These are phyloP conservation scores for Fusarium sp. DNA, from an alignment of 2,329 filamentous ascomycete genomes.

Conservation along the genomic window DNA sequence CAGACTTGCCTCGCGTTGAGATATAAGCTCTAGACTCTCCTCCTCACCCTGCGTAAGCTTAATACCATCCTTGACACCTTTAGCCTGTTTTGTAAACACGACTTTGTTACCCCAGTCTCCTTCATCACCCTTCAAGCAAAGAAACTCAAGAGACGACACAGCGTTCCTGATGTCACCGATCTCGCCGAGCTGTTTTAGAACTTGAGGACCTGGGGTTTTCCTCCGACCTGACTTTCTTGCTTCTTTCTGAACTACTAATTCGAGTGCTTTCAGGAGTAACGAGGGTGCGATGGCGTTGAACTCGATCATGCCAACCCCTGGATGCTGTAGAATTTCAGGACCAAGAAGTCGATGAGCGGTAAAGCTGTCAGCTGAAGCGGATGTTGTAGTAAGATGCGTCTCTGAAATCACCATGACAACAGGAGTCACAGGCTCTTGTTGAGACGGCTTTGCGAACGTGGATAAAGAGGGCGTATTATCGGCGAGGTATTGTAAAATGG, in stretches of 20 bases:
- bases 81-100: conserved; percentile 77
- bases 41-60: conserved; percentile 80
- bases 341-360: conserved; percentile 92
- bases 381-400: conserved; percentile 86
- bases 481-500: conserved; percentile 81
- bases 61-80: conserved; percentile 67
- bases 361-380: conserved; percentile 88
- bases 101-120: conserved; percentile 82
- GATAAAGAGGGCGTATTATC: conserved; percentile 71
- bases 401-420: conserved; percentile 94
- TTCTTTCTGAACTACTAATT: conserved; percentile 86
- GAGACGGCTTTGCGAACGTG: conserved; percentile 59
- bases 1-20: conserved; percentile 87
- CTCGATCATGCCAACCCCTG: conserved; percentile 82
- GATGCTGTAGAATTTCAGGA: conserved; percentile 85
- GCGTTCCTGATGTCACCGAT: conserved; percentile 94
- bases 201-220: conserved; percentile 80
- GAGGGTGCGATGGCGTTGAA: conserved; percentile 95
- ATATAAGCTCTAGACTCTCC: conserved; percentile 83
- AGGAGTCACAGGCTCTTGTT: conserved; percentile 70
- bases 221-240: conserved; percentile 80
- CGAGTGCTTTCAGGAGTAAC: conserved; percentile 85
- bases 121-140: conserved; percentile 84
- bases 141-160: conserved; percentile 91
- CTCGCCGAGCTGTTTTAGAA: conserved; percentile 84